phyloP scores from a whole-genome alignment of 129 eudicot genomes.

The carrot (Daucus carota) region DH1_v3.0 NC_030389.2:4689501-4690000 shows the following conservation, averaged over 20 bases:
- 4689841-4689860: slow-evolving; percentile 17
- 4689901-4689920: too few species aligned
- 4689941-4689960: too few species aligned
- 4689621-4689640: slow-evolving; percentile 25
- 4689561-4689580: neutral
- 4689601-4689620: slow-evolving; percentile 27
- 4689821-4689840: slow-evolving; percentile 25
- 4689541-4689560: neutral
- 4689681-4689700: slow-evolving; percentile 7
- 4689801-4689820: slow-evolving; percentile 19
- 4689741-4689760: slow-evolving; percentile 15
- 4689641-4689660: slow-evolving; percentile 20
- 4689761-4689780: slow-evolving; percentile 21
- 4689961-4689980: too few species aligned
- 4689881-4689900: too few species aligned
- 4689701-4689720: neutral
- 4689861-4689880: neutral
- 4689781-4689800: slow-evolving; percentile 28
- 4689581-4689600: slow-evolving; percentile 14
- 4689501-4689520: neutral
- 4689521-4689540: too few species aligned
- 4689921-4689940: too few species aligned
- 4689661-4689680: slow-evolving; percentile 7
- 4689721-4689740: slow-evolving; percentile 9
- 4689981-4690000: too few species aligned